Evolutionary conservation across 2,329 filamentous ascomycete species (phyloP).

Genomic region (Akanthomyces dipterigenus): DNA sequence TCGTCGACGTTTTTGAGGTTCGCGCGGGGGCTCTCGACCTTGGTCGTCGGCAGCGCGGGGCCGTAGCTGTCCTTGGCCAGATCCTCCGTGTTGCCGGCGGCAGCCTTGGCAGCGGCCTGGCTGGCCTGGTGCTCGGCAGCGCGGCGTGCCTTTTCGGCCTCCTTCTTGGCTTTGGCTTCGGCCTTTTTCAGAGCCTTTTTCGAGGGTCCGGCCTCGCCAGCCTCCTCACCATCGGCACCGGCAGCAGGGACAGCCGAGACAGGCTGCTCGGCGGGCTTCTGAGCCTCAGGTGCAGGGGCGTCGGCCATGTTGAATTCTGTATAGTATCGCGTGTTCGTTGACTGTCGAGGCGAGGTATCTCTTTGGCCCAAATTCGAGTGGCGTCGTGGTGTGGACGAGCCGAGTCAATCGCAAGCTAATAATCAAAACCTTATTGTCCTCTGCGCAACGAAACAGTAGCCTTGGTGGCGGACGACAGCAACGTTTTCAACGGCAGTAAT

Average conservation of each 20-base stretch:
- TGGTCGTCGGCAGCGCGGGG: slow-evolving; percentile 50
- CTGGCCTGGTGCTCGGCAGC: slow-evolving; percentile 70
- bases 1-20: slow-evolving; percentile 59
- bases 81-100: slow-evolving; percentile 60
- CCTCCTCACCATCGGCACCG: slow-evolving; percentile 10
- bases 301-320: slow-evolving; percentile 25
- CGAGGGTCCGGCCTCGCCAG: slow-evolving; percentile 38
- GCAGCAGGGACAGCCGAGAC: slow-evolving; percentile 8
- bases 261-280: slow-evolving; percentile 7
- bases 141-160: slow-evolving; percentile 69
- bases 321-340: not conserved
- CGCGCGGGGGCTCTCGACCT: slow-evolving; percentile 49
- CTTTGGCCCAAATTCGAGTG: not conserved
- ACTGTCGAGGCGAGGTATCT: not conserved
- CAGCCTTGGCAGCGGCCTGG: slow-evolving; percentile 59
- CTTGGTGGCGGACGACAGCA: not conserved
- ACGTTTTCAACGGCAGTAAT: not conserved
- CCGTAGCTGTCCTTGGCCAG: slow-evolving; percentile 76
- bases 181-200: slow-evolving; percentile 84
- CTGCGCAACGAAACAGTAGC: not conserved
- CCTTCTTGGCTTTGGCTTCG: slow-evolving; percentile 79
- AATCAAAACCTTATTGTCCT: not conserved
- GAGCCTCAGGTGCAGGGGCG: slow-evolving; percentile 17
- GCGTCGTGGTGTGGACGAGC: not conserved
- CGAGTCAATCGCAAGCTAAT: not conserved